Evolutionary conservation across 495 filamentous ascomycete species (phyloP).

Genomic region (Aspergillus conjunctus): DNA sequence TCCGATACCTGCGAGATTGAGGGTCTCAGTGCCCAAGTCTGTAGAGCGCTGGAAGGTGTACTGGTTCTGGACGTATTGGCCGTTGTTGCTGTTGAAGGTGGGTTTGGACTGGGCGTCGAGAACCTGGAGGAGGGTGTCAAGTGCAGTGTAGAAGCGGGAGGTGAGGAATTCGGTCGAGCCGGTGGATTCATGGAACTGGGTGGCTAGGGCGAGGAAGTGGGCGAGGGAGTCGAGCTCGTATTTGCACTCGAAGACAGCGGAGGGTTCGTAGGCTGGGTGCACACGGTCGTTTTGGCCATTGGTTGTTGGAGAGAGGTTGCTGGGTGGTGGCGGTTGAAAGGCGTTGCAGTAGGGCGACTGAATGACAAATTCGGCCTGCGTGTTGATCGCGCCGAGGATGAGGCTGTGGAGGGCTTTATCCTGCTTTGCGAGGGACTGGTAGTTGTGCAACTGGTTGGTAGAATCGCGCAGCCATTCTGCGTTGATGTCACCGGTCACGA

Average conservation of each 20-base stretch:
- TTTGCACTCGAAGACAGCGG: conserved; percentile 94
- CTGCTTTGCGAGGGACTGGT: conserved; percentile 79
- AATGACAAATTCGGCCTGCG: conserved; percentile 92
- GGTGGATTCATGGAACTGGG: conserved; percentile 82
- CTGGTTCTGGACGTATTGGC: conserved; percentile 64
- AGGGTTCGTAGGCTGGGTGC: conserved; percentile 81
- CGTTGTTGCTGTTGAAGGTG: conserved; percentile 70
- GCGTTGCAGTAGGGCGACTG: conserved; percentile 97
- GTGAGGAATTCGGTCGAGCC: conserved; percentile 76
- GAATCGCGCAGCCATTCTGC: conserved; percentile 98
- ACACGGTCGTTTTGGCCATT: conserved; percentile 83
- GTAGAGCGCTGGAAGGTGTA: conserved; percentile 88
- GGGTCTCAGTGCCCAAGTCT: conserved; percentile 83
- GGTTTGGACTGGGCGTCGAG: conserved; percentile 76
- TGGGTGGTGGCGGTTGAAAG: conserved; percentile 90
- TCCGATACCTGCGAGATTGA: conserved; percentile 78
- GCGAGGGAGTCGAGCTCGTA: conserved; percentile 97
- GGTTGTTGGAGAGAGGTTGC: conserved; percentile 63
- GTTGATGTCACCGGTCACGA: conserved; percentile 98
- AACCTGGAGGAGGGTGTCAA: conserved; percentile 71
- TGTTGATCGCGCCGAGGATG: conserved; percentile 94
- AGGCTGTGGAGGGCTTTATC: conserved; percentile 74
- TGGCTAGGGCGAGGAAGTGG: conserved; percentile 82
- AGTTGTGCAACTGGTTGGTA: conserved; percentile 90
- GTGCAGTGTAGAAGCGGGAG: conserved; percentile 74